Percentiles rank a stretch among this genome's conserved stretches.
These are phyloP conservation scores for Neophaeococcomyces aloes DNA, from an alignment of 2,329 filamentous ascomycete genomes.

Conservation along the genomic window DNA sequence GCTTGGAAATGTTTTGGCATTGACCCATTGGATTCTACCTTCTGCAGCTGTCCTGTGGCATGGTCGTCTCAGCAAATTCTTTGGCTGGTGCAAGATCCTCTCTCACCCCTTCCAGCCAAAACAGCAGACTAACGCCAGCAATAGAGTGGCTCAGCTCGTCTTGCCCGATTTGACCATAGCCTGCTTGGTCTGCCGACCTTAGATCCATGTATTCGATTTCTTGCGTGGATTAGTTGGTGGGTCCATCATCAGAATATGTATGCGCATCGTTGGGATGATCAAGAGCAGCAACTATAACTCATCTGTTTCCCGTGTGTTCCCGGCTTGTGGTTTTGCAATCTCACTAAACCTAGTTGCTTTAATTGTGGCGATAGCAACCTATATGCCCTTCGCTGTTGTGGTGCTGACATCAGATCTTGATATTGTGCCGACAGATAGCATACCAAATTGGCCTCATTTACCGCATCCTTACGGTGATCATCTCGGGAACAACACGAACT, in stretches of 20 bases:
- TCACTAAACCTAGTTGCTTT: too few relatives aligned
- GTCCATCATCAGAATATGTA: neutral
- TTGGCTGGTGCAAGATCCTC: conserved; percentile 16
- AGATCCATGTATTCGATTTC: conserved; percentile 8
- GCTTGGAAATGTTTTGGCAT: conserved; percentile 13
- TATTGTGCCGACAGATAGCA: too few relatives aligned
- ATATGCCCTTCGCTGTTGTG: too few relatives aligned
- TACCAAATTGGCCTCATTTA: too few relatives aligned
- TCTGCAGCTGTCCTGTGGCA: conserved; percentile 20
- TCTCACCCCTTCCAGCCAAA: conserved; percentile 16
- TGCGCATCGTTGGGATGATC: conserved; percentile 5
- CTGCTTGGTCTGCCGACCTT: neutral
- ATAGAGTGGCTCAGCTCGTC: conserved; percentile 15
- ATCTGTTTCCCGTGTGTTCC: neutral
- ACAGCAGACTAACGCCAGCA: conserved; percentile 15
- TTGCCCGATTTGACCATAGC: conserved; percentile 18
- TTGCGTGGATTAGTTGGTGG: conserved; percentile 1
- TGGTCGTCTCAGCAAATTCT: conserved; percentile 16
- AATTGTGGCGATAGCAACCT: too few relatives aligned
- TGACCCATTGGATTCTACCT: conserved; percentile 17
- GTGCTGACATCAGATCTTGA: too few relatives aligned
- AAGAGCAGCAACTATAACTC: conserved; percentile 6
- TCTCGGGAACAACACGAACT: too few relatives aligned
- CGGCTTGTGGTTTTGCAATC: too few relatives aligned
- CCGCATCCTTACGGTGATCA: too few relatives aligned